These are phyloP conservation scores for Cytospora mali DNA, from an alignment of 2,329 filamentous ascomycete species.

Conservation along the genomic window DNA sequence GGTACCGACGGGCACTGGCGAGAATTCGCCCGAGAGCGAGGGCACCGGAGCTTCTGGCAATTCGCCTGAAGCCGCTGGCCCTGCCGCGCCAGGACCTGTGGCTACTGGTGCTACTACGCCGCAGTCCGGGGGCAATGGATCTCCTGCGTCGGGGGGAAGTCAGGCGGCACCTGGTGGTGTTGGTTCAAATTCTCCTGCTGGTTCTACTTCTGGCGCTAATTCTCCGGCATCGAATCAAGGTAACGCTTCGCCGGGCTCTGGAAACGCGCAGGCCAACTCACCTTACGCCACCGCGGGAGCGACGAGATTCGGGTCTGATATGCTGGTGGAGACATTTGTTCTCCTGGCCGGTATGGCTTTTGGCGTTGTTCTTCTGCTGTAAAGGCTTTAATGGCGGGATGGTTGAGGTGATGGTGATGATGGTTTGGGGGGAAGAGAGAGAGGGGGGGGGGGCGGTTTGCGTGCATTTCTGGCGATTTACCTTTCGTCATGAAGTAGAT, in stretches of 20 bases:
- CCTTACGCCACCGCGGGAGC: conserved; percentile 14
- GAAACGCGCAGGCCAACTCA: neutral
- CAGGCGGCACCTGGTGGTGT: no score
- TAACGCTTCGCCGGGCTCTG: neutral
- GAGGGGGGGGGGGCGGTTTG: no score
- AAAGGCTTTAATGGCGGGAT: neutral
- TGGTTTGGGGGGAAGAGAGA: no score
- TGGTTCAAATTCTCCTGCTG: no score
- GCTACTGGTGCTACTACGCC: neutral
- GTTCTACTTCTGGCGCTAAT: neutral
- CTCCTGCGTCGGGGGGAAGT: neutral
- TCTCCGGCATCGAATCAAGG: neutral
- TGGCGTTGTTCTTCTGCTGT: conserved; percentile 14
- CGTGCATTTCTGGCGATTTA: neutral
- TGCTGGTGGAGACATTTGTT: conserved; percentile 11
- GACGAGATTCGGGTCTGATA: conserved; percentile 6
- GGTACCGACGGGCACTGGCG: conserved; percentile 1
- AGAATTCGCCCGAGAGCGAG: neutral
- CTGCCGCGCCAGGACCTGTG: no score
- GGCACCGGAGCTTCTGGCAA: no score
- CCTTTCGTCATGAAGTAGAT: neutral
- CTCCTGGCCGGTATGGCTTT: conserved; percentile 11
- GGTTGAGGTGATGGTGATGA: neutral
- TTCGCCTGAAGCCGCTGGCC: neutral
- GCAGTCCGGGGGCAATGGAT: neutral